Base-by-base conservation (phyloP, 345 rosid species). In the Bretschneidera sinensis region DNA sequence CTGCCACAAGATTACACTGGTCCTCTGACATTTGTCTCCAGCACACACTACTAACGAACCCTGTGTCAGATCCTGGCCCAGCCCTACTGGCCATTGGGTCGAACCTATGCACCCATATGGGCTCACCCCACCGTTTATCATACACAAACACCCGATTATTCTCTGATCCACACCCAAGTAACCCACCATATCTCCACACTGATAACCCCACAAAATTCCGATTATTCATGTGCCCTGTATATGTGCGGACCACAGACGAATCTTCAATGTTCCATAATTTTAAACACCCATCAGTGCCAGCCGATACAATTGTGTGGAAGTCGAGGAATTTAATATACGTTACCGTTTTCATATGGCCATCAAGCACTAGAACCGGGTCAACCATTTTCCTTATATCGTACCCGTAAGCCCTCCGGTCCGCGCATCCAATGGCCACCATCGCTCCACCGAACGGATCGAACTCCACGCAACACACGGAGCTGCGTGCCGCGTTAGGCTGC, bases 131-230 rank as follows among this genome's bases (percentile, higher is more conserved):
- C 62, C 89, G 74, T 68, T 55, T 82, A 25, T 92, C 98, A 1
- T 89, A 92, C 50, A 89, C 89, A 55, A 82, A 82, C 54, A 89
- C 91, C 64, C 77, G 70, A 50, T 89, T 80, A 61, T 75, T 68
- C 57, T 92, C 98, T 24, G 98, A 92, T 0, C 98, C 98, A 19
- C 96, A 92, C 1, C 83, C 85, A 8, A 92, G 33, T 49, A 92
- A 69, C 1, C 98, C 95, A 0, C 91, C 91, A 0, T 75, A 71
- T 43, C 85, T 81, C 92, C 90, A 85, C 0, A 77, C 86, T 8
- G 98, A 92, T 57, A 92, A 34, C 67, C 98, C 98, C 0, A 92
- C 89, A 28, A 92, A 92, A 57, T 80, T 89, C 56, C 91, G 72
- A 13, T 54, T 67, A 51, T 92, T 92, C 21, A 82, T 79, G 67